Evolutionary conservation across 177 flowering plant species (phyloP), one percentile per base, ranked within the genome.

Genomic region (Vitis hybrid): DNA sequence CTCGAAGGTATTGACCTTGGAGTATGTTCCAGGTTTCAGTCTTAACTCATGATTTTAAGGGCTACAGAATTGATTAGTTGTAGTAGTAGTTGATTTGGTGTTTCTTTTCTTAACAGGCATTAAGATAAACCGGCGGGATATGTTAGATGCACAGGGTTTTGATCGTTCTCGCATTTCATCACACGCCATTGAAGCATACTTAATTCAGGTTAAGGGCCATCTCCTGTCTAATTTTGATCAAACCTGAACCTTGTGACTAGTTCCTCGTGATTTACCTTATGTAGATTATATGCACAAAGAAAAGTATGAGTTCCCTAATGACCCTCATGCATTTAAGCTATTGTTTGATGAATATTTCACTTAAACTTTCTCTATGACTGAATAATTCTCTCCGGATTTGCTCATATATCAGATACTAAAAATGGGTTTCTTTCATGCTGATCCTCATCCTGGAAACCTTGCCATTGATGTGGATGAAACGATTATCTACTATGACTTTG

Each of bases 381-480:
- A 40, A 5, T 40, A 40, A 40, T 40, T 40, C 2, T 40, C 48
- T 40, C 18, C 21, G 65, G n/a, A 26, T 52, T 40, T 74, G 74
- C 55, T 56, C 66, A 57, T 34, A 40, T 11, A 80, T 54, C 83
- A 94, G 97, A 89, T 94, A 74, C 80, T 94, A 67, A 92, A 79
- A 79, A 94, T 94, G 10, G 99, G 99, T 52, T 92, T 92, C 82
- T 94, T 92, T 77, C 99, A 94, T 74, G 99, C 99, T 52, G 99
- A 94, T 83, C 99, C 99, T 72, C 99, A 94, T 78, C 97, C 97
- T 65, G 99, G 98, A 72, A 94, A 94, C 80, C 97, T 94, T 73
- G 97, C 99, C 34, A 84, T 94, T 63, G 99, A 94, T 68, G 67
- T 61, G 68, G 99, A 92, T 81, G 94, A 88, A 78, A 58, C 96